Percentiles rank a stretch among this genome's conserved stretches.
Evolutionary conservation across 352 stramenopile genomes (phyloP).

Genomic region (Pythium dissimile): DNA sequence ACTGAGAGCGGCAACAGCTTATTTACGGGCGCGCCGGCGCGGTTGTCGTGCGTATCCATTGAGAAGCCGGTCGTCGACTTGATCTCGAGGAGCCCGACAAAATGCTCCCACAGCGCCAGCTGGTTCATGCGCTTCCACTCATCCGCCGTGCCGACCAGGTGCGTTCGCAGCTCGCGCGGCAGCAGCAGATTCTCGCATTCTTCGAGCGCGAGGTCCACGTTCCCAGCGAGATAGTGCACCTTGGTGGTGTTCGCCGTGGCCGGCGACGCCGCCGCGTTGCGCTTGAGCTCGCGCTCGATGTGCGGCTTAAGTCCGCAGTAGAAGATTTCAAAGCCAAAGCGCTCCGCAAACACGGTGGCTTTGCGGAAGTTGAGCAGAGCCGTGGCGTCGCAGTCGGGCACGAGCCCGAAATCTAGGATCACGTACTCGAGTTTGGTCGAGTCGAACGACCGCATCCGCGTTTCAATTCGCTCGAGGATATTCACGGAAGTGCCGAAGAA

Average conservation of each 20-base stretch:
- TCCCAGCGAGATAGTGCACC: constrained; percentile 16
- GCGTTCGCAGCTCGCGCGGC: constrained; percentile 33
- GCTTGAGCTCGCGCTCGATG: constrained; percentile 14
- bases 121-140: constrained; percentile 66
- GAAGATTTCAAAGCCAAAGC: constrained; percentile 76
- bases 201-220: constrained; percentile 48
- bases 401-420: constrained; percentile 78
- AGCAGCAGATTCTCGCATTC: constrained; percentile 64
- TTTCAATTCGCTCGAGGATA: constrained; percentile 73
- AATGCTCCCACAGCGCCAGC: constrained; percentile 66
- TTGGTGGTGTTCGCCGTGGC: neutral
- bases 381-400: constrained; percentile 73
- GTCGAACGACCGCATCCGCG: constrained; percentile 55
- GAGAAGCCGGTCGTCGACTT: neutral
- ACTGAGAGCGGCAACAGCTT: constrained; percentile 56
- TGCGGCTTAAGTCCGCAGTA: constrained; percentile 59
- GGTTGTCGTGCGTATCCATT: neutral
- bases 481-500: constrained; percentile 84
- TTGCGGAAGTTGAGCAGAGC: constrained; percentile 78
- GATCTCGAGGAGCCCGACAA: constrained; percentile 38
- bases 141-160: constrained; percentile 29
- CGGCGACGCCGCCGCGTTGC: constrained; percentile 3
- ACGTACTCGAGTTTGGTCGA: constrained; percentile 56
- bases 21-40: constrained; percentile 16
- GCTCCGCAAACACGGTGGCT: constrained; percentile 47